Evolutionary conservation across 2,329 filamentous ascomycete species (phyloP).

Genomic region (Shiraia sp.): DNA sequence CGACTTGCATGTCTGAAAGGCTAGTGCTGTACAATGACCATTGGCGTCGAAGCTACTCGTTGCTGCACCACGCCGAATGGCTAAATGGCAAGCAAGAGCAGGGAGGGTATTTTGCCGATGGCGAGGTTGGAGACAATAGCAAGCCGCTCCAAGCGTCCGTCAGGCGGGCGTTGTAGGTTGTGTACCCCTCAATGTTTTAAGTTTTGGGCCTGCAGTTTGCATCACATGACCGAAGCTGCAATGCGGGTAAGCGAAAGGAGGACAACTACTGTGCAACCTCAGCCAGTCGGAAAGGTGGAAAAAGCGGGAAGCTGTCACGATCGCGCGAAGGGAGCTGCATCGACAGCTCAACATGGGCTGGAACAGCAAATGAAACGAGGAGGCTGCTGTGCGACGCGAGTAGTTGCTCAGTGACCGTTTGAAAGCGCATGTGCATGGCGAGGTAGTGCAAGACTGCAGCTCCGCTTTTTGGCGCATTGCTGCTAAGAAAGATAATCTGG

Average conservation of each 20-base stretch:
- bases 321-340: slow-evolving; percentile 20
- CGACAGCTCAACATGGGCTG: slow-evolving; percentile 11
- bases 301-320: slow-evolving; percentile 27
- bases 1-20: slow-evolving; percentile 33
- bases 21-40: too few relatives aligned
- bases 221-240: slow-evolving; percentile 33
- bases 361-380: slow-evolving; percentile 20
- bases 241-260: slow-evolving; percentile 38
- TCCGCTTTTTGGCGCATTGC: not conserved
- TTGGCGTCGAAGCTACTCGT: not conserved
- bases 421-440: not conserved
- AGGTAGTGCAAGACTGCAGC: not conserved
- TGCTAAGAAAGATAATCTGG: not conserved
- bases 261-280: slow-evolving; percentile 22
- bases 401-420: not conserved
- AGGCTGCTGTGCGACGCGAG: slow-evolving; percentile 2
- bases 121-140: not conserved
- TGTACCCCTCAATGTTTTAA: not conserved
- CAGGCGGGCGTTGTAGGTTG: not conserved
- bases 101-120: not conserved
- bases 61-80: slow-evolving; percentile 1
- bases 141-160: not conserved
- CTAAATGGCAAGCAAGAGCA: not conserved
- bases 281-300: slow-evolving; percentile 37
- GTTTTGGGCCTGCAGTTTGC: not conserved